Evolutionary conservation across 2,329 filamentous ascomycete genomes (phyloP).

Genomic region (Emericellopsis cladophorae): DNA sequence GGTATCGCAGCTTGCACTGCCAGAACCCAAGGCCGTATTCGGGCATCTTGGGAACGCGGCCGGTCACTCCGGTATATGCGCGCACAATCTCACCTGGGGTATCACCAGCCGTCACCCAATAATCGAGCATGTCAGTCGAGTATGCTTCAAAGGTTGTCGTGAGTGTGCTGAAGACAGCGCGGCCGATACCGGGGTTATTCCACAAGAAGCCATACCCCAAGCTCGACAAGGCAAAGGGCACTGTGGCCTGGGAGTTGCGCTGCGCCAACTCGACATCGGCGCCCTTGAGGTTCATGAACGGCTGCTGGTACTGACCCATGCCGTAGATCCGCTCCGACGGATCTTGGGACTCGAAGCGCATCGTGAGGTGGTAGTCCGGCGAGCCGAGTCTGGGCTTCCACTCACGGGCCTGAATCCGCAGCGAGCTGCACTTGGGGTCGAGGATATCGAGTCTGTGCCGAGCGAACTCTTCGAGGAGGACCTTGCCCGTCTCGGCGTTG

Average conservation of each 20-base stretch:
- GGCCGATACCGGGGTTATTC: constrained; percentile 52
- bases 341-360: constrained; percentile 42
- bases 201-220: constrained; percentile 51
- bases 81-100: constrained; percentile 41
- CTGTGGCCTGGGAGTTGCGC: constrained; percentile 52
- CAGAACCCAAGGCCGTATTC: constrained; percentile 57
- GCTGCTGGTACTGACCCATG: constrained; percentile 59
- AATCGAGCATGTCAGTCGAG: constrained; percentile 45
- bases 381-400: constrained; percentile 36
- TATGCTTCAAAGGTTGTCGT: constrained; percentile 48
- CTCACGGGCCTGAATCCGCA: constrained; percentile 44
- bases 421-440: constrained; percentile 46
- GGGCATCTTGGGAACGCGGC: constrained; percentile 53
- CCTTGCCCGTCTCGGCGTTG: constrained; percentile 10
- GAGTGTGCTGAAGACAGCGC: constrained; percentile 48
- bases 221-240: constrained; percentile 49
- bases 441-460: constrained; percentile 15
- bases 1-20: constrained; percentile 56
- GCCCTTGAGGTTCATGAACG: constrained; percentile 49
- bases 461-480: constrained; percentile 17
- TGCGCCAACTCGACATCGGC: constrained; percentile 51
- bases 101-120: constrained; percentile 50
- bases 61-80: constrained; percentile 42
- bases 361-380: constrained; percentile 38
- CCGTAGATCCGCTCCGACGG: constrained; percentile 49